These are phyloP conservation scores for Didymellaceae sp. DNA, from an alignment of 2,329 filamentous ascomycete genomes.

Conservation along the genomic window DNA sequence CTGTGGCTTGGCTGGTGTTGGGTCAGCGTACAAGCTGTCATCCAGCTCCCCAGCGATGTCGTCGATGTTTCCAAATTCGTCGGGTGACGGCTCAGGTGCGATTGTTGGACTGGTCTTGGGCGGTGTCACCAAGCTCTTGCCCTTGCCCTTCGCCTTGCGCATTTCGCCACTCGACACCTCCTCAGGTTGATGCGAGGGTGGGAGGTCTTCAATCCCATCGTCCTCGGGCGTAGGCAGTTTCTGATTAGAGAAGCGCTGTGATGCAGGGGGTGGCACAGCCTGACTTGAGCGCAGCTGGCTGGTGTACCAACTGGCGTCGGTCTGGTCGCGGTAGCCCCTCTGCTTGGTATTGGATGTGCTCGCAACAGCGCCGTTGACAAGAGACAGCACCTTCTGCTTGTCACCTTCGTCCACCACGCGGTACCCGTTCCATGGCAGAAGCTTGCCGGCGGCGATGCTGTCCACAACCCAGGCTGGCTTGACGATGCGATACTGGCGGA, in stretches of 20 bases:
- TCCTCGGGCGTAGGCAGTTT: constrained; percentile 36
- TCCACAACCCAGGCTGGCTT: constrained; percentile 95
- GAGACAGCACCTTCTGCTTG: constrained; percentile 77
- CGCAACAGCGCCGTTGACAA: constrained; percentile 67
- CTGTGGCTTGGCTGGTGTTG: constrained; percentile 20
- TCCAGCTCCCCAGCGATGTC: constrained; percentile 23
- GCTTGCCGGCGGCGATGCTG: constrained; percentile 78
- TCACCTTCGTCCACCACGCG: constrained; percentile 84
- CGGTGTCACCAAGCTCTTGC: constrained; percentile 33
- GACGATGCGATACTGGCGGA: constrained; percentile 85
- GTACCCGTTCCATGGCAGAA: constrained; percentile 87
- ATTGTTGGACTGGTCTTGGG: constrained; percentile 40
- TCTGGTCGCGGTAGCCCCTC: constrained; percentile 79
- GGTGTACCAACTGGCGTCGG: constrained; percentile 81
- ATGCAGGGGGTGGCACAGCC: constrained; percentile 32
- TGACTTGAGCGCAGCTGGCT: constrained; percentile 64
- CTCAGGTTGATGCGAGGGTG: constrained; percentile 43
- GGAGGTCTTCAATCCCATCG: constrained; percentile 37
- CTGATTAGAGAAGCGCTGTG: constrained; percentile 36
- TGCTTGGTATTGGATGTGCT: constrained; percentile 68
- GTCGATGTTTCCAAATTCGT: constrained; percentile 4
- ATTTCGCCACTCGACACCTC: constrained; percentile 22
- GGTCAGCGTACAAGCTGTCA: constrained; percentile 33
- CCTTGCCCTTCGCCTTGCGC: constrained; percentile 7
- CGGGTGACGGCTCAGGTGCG: constrained; percentile 15